Percentiles rank a stretch among this genome's conserved stretches.
Conservation (phyloP, 108 stramenopile genomes). For the Skeletonema grethae region DNA sequence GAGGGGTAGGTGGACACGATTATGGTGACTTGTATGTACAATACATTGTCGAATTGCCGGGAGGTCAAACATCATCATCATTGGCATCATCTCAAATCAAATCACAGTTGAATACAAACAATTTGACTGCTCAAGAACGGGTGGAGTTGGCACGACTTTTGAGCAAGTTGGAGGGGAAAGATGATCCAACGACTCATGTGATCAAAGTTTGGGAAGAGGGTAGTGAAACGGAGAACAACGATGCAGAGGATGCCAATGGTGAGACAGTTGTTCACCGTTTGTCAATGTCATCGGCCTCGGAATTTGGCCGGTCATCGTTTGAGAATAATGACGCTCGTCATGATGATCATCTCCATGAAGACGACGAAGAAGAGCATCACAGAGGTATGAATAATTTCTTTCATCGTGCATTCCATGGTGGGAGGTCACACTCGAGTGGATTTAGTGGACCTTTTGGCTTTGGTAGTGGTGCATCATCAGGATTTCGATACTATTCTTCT, state of each 20-base stretch:
- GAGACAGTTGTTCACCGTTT: constrained; percentile 1
- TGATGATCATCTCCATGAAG: not conserved
- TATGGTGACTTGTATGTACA: constrained; percentile 87
- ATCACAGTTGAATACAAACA: constrained; percentile 11
- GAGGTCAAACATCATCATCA: not conserved
- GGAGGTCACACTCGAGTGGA: not conserved
- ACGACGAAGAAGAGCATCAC: not conserved
- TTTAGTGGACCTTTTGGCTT: constrained; percentile 1
- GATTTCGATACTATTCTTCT: not conserved
- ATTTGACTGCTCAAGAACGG: constrained; percentile 53
- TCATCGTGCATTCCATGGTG: not conserved
- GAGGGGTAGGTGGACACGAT: not conserved
- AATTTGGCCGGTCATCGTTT: not conserved
- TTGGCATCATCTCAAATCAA: not conserved
- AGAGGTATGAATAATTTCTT: constrained; percentile 2
- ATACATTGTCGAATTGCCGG: constrained; percentile 73
- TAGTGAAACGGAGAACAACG: not conserved
- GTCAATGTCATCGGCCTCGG: not conserved
- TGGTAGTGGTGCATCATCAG: not conserved
- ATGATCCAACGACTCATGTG: not conserved
- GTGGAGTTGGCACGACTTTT: constrained; percentile 52
- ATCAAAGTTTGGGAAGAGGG: not conserved
- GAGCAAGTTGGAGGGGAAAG: constrained; percentile 62
- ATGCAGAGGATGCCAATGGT: not conserved
- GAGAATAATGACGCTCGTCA: not conserved